These are phyloP conservation scores for Pichiaceae sp. DNA, from an alignment of 1,139 yeast genomes.

Conservation along the genomic window DNA sequence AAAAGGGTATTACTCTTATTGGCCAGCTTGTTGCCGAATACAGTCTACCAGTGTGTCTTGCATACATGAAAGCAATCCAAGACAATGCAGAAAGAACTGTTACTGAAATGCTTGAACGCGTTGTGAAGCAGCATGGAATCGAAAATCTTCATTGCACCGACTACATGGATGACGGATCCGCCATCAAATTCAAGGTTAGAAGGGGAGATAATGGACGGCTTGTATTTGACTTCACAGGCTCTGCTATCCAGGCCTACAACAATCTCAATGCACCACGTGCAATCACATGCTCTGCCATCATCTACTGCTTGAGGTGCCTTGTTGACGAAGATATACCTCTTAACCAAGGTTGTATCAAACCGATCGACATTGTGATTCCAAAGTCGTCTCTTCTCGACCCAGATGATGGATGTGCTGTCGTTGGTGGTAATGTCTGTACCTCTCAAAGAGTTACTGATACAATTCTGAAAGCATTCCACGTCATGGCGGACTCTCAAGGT, in stretches of 20 bases:
- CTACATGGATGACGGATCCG: constrained; percentile 56
- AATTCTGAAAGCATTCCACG: constrained; percentile 33
- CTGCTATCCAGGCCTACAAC: constrained; percentile 33
- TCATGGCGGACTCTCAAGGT: constrained; percentile 37
- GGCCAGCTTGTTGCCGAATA: no score
- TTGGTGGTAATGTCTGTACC: constrained; percentile 42
- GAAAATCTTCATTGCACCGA: constrained; percentile 38
- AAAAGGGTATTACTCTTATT: constrained; percentile 50
- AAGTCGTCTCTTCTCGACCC: constrained; percentile 33
- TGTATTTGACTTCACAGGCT: constrained; percentile 53
- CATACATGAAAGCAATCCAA: constrained; percentile 55
- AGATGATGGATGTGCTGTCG: constrained; percentile 35
- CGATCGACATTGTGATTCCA: constrained; percentile 33
- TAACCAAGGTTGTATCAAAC: constrained; percentile 38
- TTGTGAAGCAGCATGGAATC: constrained; percentile 26
- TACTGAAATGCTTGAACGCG: constrained; percentile 24
- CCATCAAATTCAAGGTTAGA: constrained; percentile 33
- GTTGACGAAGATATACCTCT: constrained; percentile 37
- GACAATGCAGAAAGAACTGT: constrained; percentile 53
- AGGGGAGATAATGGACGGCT: constrained; percentile 29
- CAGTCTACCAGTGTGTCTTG: constrained; percentile 41
- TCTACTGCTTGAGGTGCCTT: constrained; percentile 35
- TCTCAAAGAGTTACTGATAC: constrained; percentile 38
- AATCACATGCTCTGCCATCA: constrained; percentile 34
- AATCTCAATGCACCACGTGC: constrained; percentile 38